Evolutionary conservation across 177 flowering plant species (phyloP).

Genomic region (Vitis hybrid): DNA sequence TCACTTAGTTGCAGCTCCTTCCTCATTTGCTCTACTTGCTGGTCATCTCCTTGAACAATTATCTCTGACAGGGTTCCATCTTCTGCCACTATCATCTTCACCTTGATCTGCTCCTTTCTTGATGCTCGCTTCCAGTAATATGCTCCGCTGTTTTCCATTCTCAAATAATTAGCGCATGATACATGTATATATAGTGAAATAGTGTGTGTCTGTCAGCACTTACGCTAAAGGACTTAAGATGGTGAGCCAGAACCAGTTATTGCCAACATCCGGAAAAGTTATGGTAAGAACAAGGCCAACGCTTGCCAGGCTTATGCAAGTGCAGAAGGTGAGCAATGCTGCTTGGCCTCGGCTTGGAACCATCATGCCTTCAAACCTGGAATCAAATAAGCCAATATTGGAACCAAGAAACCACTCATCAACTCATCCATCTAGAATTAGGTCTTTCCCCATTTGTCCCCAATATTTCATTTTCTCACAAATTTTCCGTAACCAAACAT

Average conservation of each 20-base stretch:
- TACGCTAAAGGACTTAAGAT: constrained; percentile 81
- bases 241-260: constrained; percentile 80
- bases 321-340: constrained; percentile 92
- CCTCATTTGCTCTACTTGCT: constrained; percentile 84
- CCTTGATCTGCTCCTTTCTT: constrained; percentile 89
- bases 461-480: background rate
- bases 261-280: constrained; percentile 77
- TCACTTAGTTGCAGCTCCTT: constrained; percentile 83
- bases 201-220: constrained; percentile 18
- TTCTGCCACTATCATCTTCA: constrained; percentile 69
- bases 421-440: too few relatives aligned
- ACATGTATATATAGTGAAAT: too few relatives aligned
- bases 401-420: too few relatives aligned
- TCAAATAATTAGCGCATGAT: background rate
- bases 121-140: constrained; percentile 93
- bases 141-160: constrained; percentile 50
- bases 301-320: constrained; percentile 87
- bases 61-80: constrained; percentile 72
- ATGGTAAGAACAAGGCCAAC: constrained; percentile 92
- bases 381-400: background rate
- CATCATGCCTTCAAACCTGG: constrained; percentile 94
- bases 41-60: constrained; percentile 91
- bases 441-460: too few relatives aligned
- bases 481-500: background rate
- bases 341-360: constrained; percentile 90